phyloP scores from a whole-genome alignment of 2,329 filamentous ascomycete species.

The Gnomoniopsis sp. region DNA sequence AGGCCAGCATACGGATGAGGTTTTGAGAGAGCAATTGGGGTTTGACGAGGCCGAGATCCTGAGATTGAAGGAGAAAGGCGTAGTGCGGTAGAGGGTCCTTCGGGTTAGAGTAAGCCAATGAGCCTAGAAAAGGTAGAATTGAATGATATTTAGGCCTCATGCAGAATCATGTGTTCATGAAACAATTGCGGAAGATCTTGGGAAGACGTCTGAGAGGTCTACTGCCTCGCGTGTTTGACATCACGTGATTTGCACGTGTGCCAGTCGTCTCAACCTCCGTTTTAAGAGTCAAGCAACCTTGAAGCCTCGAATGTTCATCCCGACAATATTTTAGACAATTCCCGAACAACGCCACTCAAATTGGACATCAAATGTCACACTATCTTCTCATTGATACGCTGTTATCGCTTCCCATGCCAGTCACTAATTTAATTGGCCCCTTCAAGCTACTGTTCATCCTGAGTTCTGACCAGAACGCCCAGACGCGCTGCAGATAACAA shows the following conservation, averaged over 20 bases:
- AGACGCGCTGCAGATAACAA: no score
- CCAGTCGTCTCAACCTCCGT: background rate
- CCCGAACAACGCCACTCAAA: background rate
- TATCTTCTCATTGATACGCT: no score
- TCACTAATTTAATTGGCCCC: no score
- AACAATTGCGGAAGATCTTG: background rate
- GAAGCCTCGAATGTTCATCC: no score
- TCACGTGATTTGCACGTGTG: slow-evolving; percentile 18
- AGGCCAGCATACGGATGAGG: slow-evolving; percentile 81
- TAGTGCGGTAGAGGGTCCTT: slow-evolving; percentile 47
- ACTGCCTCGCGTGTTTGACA: no score
- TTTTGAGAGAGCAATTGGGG: slow-evolving; percentile 63
- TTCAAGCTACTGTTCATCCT: no score
- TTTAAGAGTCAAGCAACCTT: background rate
- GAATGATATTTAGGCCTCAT: background rate
- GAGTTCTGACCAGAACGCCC: no score
- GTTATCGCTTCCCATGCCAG: no score
- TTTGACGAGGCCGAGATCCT: slow-evolving; percentile 57
- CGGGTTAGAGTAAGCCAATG: background rate
- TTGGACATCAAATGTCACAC: no score
- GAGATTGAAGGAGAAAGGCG: slow-evolving; percentile 61
- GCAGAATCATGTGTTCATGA: background rate
- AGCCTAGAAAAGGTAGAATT: background rate
- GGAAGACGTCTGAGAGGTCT: no score
- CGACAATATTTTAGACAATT: background rate